A percentile compares a stretch with the other conserved stretches of the same genome.
These are phyloP conservation scores for Flaveria ramosissima DNA, from an alignment of 129 eudicot species.

Conservation along the genomic window DNA sequence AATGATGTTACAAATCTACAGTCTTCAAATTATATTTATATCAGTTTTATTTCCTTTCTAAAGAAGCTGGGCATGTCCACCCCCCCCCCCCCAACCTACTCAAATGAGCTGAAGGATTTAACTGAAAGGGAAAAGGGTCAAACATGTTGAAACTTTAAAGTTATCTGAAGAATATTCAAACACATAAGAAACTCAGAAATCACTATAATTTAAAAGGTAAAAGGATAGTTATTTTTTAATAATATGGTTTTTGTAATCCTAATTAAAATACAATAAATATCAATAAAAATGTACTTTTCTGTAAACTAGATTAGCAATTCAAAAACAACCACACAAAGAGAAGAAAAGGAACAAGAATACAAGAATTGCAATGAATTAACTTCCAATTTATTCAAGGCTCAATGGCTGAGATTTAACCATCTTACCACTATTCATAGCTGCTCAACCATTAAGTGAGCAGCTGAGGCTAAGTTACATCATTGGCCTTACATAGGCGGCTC, in stretches of 20 bases:
- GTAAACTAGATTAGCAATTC: background rate
- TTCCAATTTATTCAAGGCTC: background rate
- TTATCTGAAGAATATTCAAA: background rate
- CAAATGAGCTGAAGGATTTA: background rate
- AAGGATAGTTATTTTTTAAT: background rate
- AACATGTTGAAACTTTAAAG: background rate
- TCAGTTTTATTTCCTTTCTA: too few species aligned
- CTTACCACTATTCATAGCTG: background rate
- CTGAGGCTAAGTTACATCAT: background rate
- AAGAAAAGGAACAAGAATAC: background rate
- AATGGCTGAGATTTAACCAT: background rate
- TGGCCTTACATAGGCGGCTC: background rate
- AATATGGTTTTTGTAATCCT: background rate
- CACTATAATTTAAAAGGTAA: background rate
- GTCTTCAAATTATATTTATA: too few species aligned
- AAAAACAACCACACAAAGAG: background rate
- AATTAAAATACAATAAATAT: background rate
- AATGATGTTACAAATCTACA: too few species aligned
- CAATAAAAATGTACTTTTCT: background rate
- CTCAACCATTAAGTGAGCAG: conserved; percentile 2
- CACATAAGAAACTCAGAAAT: background rate
- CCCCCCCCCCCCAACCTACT: background rate
- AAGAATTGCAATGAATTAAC: background rate
- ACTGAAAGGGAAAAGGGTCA: background rate
- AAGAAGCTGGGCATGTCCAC: background rate